Base-by-base conservation (phyloP, 306 rosid genomes). In the Pterocarpus macrocarpus region DNA sequence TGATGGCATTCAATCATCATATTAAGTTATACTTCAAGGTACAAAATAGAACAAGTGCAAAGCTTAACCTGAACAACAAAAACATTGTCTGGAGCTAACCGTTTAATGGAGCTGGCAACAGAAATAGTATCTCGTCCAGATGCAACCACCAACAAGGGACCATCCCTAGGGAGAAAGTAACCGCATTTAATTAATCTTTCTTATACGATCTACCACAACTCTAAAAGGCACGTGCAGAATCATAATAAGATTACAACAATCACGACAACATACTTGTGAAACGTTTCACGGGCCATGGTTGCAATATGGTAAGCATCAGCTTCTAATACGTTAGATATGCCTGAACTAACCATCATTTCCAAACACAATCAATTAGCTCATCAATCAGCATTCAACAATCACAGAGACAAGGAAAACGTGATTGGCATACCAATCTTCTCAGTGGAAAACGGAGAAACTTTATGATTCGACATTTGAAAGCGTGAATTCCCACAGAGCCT, bases 1-100 rank as follows among this genome's bases (percentile, higher is more conserved):
- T 41, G 38, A 77, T 61, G 55, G 12, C 47, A 74, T 33, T 50
- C 12, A 62, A 47, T 38, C 53, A 59, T 61, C 47, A 15, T 36
- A 82, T 16, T 8, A 64, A 75, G 8, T 64, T 75, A 41, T 16
- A 61, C 53, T 33, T 82, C 50, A 65, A 79, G 57, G 59, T 10
- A 43, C 71, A 38, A 72, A 41, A 15, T 73, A 69, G 73, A 69
- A 45, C 22, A 76, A 43, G 82, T 65, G 81, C 44, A 83, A 82
- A 72, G 80, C 45, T 75, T 82, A 82, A 95, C 99, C 99, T 93
- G 99, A 75, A 93, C 95, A 85, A 93, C 89, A 88, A 95, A 93
- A 55, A 91, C 97, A 84, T 90, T 89, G 58, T 91, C 99, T 49
- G 96, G 93, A 81, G 98, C 98, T 79, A 90, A 90, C 72, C 93